Evolutionary conservation across 352 stramenopile genomes (phyloP), one percentile per base, ranked within the genome.

Genomic region (Phytopythium sindhum): DNA sequence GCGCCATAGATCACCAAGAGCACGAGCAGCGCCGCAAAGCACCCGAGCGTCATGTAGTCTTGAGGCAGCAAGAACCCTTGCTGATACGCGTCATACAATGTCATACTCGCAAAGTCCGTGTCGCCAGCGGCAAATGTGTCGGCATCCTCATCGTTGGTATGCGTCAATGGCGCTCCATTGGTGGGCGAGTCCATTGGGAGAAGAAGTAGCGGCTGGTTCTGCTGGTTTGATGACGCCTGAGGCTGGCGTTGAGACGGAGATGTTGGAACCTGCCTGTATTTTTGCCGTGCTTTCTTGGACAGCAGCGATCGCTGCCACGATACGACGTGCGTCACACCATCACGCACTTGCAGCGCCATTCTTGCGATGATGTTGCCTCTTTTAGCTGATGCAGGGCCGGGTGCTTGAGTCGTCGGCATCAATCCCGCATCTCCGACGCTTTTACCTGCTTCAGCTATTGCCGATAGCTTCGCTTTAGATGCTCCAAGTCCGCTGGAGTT

Each of bases 101-200:
- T 86, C 82, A 95, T 90, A 21, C 71, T 83, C 7, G 65, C 64
- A 45, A 95, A 93, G 57, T 93, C 81, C 3, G 91, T 63, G 2
- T 75, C 67, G 2, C 60, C 55, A 50, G 70, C 60, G 35, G 52
- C 69, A 26, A 42, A 51, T 9, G 11, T 39, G n/a, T 55, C 48
- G 59, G 12, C 19, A 44, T 60, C 35, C 62, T 24, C 28, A 44
- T 73, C 51, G 64, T 75, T n/a, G 21, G 31, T 33, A 4, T 4
- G 5, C 0, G 12, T n/a, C 23, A 15, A 53, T 5, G 47, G 14
- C 14, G 8, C 28, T 31, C 26, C 48, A 28, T 37, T 37, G 17
- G 26, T 6, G 4, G 26, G 48, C 17, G 48, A 37, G 48, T 55
- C 48, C 15, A 55, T 60, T 60, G 51, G 60, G 62, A 67, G 54